Percentiles rank a stretch among this genome's conserved stretches.
These are phyloP conservation scores for Tilletia indica DNA, from an alignment of 1,284 basidiomycete genomes.

Conservation along the genomic window DNA sequence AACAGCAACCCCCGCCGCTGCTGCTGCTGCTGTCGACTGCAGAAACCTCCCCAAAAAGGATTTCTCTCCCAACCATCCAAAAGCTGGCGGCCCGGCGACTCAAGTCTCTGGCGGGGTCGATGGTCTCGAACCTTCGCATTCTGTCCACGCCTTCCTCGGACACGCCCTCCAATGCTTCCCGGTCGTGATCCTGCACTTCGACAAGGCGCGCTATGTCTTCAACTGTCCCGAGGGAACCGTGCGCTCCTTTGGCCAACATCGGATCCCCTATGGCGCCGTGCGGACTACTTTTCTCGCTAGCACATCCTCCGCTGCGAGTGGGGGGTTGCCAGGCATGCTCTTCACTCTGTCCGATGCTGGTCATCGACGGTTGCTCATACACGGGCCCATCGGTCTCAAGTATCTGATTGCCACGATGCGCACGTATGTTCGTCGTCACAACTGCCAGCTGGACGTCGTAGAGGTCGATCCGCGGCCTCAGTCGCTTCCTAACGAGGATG, in stretches of 20 bases:
- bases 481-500: neutral
- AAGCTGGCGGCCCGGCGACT: neutral
- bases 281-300: conserved; percentile 73
- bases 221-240: conserved; percentile 80
- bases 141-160: conserved; percentile 53
- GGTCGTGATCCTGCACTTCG: conserved; percentile 70
- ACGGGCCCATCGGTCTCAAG: conserved; percentile 71
- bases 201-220: conserved; percentile 77
- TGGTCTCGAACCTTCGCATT: conserved; percentile 34
- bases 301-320: conserved; percentile 62
- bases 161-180: conserved; percentile 74
- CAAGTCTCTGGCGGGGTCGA: conserved; percentile 17
- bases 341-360: conserved; percentile 79
- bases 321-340: conserved; percentile 64
- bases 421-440: conserved; percentile 34
- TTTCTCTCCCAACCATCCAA: neutral
- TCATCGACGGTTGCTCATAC: conserved; percentile 64
- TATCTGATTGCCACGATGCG: conserved; percentile 70
- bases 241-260: conserved; percentile 70
- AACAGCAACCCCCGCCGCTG: too few relatives aligned
- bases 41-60: too few relatives aligned
- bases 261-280: conserved; percentile 66
- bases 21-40: too few relatives aligned
- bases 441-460: conserved; percentile 29
- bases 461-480: conserved; percentile 25